Percentiles rank a stretch among this genome's conserved stretches.
phyloP scores from a whole-genome alignment of 2,329 filamentous ascomycete genomes.

The Metarhizium rileyi region DNA sequence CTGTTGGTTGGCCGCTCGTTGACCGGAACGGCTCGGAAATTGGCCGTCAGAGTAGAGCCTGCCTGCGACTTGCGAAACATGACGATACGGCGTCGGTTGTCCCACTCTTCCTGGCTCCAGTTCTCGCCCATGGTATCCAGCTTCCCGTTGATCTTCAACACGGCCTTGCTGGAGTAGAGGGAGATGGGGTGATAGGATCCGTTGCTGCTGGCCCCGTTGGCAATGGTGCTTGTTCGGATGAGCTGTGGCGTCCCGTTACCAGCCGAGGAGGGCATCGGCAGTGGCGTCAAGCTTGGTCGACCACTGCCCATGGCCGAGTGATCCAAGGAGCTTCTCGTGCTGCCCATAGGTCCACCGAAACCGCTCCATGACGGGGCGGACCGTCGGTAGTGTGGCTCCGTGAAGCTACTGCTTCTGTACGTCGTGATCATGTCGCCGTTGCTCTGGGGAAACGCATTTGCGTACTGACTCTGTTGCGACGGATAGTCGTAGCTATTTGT shows the following conservation, averaged over 20 bases:
- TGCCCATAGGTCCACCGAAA: slow-evolving; percentile 31
- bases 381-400: slow-evolving; percentile 37
- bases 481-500: slow-evolving; percentile 39
- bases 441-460: slow-evolving; percentile 28
- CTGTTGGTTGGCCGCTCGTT: slow-evolving; percentile 74
- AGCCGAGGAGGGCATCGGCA: slow-evolving; percentile 36
- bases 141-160: slow-evolving; percentile 77
- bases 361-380: slow-evolving; percentile 29
- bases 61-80: slow-evolving; percentile 76
- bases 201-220: slow-evolving; percentile 24
- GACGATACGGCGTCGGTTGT: slow-evolving; percentile 72
- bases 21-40: slow-evolving; percentile 67
- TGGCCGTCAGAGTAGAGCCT: slow-evolving; percentile 71
- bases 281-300: slow-evolving; percentile 36
- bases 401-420: slow-evolving; percentile 43
- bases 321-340: slow-evolving; percentile 31
- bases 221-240: slow-evolving; percentile 46
- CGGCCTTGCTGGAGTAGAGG: slow-evolving; percentile 74
- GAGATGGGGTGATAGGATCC: slow-evolving; percentile 66
- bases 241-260: slow-evolving; percentile 34
- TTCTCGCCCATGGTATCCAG: slow-evolving; percentile 72
- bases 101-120: slow-evolving; percentile 77
- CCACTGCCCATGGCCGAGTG: slow-evolving; percentile 30
- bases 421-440: slow-evolving; percentile 45
- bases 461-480: slow-evolving; percentile 31